Evolutionary conservation across 768 basidiomycete species (phyloP).

Genomic region (Floccularia luteovirens): DNA sequence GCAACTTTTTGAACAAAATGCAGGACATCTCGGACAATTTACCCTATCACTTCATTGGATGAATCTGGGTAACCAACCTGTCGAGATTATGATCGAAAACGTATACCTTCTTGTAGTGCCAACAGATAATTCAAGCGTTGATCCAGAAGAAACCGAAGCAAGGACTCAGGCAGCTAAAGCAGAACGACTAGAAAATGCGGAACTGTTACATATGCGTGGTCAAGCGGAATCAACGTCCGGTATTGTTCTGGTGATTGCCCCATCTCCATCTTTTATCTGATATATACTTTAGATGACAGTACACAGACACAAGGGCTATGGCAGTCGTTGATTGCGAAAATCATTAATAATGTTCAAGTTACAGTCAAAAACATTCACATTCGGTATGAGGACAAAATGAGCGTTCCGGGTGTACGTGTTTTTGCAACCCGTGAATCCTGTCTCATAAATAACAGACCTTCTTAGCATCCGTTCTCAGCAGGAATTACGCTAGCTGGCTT

Average conservation of each 20-base stretch:
- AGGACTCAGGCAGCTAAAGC: conserved; percentile 80
- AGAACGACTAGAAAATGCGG: conserved; percentile 85
- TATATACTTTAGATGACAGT: conserved; percentile 32
- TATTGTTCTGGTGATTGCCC: conserved; percentile 14
- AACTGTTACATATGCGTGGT: conserved; percentile 64
- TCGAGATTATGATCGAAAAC: conserved; percentile 88
- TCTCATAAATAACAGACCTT: not conserved
- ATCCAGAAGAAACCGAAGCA: conserved; percentile 80
- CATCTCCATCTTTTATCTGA: conserved; percentile 1
- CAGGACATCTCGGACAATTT: conserved; percentile 82
- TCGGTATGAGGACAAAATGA: conserved; percentile 92
- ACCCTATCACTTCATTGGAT: conserved; percentile 85
- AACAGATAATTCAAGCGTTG: conserved; percentile 54
- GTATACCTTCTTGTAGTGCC: conserved; percentile 92
- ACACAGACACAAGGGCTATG: conserved; percentile 81
- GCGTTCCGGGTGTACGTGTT: conserved; percentile 78
- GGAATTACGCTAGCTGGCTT: conserved; percentile 87
- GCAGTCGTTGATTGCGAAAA: conserved; percentile 76
- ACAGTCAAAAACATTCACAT: conserved; percentile 94
- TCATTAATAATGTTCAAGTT: conserved; percentile 94
- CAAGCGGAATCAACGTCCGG: conserved; percentile 45
- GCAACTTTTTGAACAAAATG: conserved; percentile 1
- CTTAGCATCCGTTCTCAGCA: conserved; percentile 88
- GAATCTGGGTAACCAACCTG: conserved; percentile 83
- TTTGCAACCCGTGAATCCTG: no score